Evolutionary conservation across 345 rosid genomes (phyloP).

Genomic region (Citrus trifoliata): DNA sequence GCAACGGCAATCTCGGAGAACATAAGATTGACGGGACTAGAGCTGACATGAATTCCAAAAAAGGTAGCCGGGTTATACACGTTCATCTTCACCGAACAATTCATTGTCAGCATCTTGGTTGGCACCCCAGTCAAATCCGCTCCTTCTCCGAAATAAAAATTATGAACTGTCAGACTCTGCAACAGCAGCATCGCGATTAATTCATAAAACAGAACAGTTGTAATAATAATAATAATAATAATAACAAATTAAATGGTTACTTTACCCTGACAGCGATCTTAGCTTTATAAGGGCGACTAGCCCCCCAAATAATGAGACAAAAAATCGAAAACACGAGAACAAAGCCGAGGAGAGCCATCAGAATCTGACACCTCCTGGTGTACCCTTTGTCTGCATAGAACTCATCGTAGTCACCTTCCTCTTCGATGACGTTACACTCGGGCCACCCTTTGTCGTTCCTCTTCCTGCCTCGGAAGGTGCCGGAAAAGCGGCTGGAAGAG

Average conservation of each 20-base stretch:
- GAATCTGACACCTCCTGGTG: constrained; percentile 48
- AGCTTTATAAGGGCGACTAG: constrained; percentile 66
- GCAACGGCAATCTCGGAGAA: constrained; percentile 63
- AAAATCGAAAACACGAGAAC: constrained; percentile 51
- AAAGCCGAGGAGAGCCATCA: constrained; percentile 48
- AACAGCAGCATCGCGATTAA: background rate
- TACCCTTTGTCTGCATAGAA: constrained; percentile 35
- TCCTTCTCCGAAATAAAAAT: constrained; percentile 74
- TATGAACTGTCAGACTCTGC: constrained; percentile 58
- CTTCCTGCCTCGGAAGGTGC: constrained; percentile 45
- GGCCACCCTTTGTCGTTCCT: constrained; percentile 72
- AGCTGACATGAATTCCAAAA: constrained; percentile 80
- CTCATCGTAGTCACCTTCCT: constrained; percentile 56
- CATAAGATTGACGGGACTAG: constrained; percentile 54
- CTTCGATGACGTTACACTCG: constrained; percentile 59
- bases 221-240: background rate
- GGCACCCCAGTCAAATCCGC: constrained; percentile 76
- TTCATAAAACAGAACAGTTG: background rate
- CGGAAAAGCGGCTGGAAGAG: constrained; percentile 63
- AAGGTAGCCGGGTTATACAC: constrained; percentile 70
- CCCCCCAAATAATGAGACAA: constrained; percentile 82
- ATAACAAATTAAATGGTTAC: background rate
- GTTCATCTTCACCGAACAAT: constrained; percentile 56
- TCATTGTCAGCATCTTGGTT: constrained; percentile 64
- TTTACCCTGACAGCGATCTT: constrained; percentile 55